These are phyloP conservation scores for Aphanomyces invadans DNA, from an alignment of 352 stramenopile genomes.

Conservation along the genomic window DNA sequence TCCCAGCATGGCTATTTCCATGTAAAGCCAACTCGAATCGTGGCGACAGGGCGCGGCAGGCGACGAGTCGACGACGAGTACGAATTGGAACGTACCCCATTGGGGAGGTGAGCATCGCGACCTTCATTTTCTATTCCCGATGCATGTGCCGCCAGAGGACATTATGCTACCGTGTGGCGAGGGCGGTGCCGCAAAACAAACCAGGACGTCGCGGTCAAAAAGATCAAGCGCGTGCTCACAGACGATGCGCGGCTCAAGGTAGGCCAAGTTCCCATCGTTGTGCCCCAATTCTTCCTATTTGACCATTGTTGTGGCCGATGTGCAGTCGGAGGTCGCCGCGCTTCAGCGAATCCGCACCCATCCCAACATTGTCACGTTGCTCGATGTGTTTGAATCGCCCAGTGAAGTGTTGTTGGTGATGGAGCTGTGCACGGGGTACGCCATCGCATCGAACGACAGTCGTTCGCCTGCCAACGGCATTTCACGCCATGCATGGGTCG, in stretches of 20 bases:
- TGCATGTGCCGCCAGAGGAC: conserved; percentile 33
- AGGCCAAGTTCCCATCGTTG: background rate
- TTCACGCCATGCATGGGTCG: no score
- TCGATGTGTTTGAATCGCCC: conserved; percentile 75
- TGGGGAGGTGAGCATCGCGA: background rate
- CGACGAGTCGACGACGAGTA: conserved; percentile 17
- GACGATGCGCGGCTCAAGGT: conserved; percentile 51
- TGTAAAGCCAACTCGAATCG: background rate
- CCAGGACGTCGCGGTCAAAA: conserved; percentile 63
- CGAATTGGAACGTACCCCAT: background rate
- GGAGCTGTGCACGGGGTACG: conserved; percentile 53
- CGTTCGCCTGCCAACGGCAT: no score
- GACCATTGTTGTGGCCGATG: background rate
- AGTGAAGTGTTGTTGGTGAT: conserved; percentile 72
- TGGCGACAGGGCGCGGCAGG: background rate
- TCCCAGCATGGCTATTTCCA: background rate
- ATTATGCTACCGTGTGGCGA: conserved; percentile 61
- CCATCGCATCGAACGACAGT: no score
- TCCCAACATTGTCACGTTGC: conserved; percentile 67
- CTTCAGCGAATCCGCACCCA: conserved; percentile 50
- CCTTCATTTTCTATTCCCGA: background rate
- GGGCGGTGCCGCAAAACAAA: conserved; percentile 45
- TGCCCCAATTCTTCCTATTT: no score
- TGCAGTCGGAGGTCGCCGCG: conserved; percentile 47
- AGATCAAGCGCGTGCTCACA: conserved; percentile 74